Evolutionary conservation across 2,329 filamentous ascomycete genomes (phyloP), one percentile per base, ranked within the genome.

Genomic region (Herpomyces periplanetae): DNA sequence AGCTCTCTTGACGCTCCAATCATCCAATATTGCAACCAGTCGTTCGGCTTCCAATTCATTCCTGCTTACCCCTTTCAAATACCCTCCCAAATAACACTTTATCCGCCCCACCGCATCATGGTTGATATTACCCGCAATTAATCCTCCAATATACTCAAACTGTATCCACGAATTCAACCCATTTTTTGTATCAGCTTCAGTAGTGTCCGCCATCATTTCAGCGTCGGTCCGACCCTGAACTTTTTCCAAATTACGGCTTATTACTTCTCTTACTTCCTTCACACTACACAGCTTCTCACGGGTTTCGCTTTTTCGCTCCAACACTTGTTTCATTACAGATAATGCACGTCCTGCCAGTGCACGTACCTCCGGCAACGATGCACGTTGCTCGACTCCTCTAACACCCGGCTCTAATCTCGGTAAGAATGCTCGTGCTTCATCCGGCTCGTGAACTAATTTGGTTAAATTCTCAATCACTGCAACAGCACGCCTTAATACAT

Each of bases 401-500:
- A 96, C 65, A 52, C 80, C 80, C 16, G 80, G 80, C 33, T 66
- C 64, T 20, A 96, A 49, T 42, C 87, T 88, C 19, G 80, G 80
- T 35, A 96, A 43, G 49, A 96, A 96, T 21, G 68, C 68, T 27
- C 80, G 55, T 13, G 80, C 80, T 45, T 96, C 80, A 24, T 87
- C 57, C 7, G 80, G 80, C 36, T 68, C 73, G 39, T 96, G 80
- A 11, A 96, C 80, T 13, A 96, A 57, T 46, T 87, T 91, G 24
- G 80, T 96, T 44, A 96, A 47, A 43, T 96, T 96, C 44, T 96
- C 80, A 9, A 80, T 65, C 19, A 96, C 84, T 21, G 96, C 71
- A 12, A 85, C 71, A 2, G 80, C 87, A 43, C 88, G 75, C 25
- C 80, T 63, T 21, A 88, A 49, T 10, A 91, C 73, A 42, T 96